Evolutionary conservation across 345 rosid genomes (phyloP), one percentile per base, ranked within the genome.

Genomic region (Angophora floribunda): DNA sequence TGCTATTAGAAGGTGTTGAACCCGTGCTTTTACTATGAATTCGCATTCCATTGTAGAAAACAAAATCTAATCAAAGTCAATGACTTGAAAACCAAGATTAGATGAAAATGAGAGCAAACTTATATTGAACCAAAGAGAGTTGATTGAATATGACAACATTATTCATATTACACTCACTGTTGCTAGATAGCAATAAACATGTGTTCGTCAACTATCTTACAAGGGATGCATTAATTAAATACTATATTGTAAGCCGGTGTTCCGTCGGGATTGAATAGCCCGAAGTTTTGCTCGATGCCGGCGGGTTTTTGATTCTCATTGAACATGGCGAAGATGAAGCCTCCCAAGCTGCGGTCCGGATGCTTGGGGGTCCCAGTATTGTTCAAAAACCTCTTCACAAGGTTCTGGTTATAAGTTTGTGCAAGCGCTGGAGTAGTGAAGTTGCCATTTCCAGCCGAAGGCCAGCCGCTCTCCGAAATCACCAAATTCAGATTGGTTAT

Each of bases 381-480:
- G 4, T 55, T 22, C 51, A 55, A 53, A 41, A 82, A 24, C 32
- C 59, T 80, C 52, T 55, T 88, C 70, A 36, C 36, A 26, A 88
- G 55, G 52, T 88, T 88, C 63, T 57, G n/a, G 13, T 88, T 85
- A 65, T 88, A 88, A 5, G 82, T 85, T n/a, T 41, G 47, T 6
- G 89, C 87, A 41, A 88, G 80, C 49, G 12, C 87, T 22, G 9
- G 32, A 2, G 89, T 88, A 16, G 89, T 49, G 82, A 15, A 30
- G 28, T 28, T 13, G 13, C 85, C 57, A 22, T 78, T 85, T 28
- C 91, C 91, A 49, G 89, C 89, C 16, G 82, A 88, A 14, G 91
- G 91, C 91, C 89, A 88, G 5, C 88, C 90, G 3, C 85, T 88
- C 82, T 88, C 85, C 1, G 87, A 51, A n/a, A 88, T 86, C 36